Evolutionary conservation across 495 filamentous ascomycete genomes (phyloP), one percentile per base, ranked within the genome.

Genomic region (Acidiella bohemica): DNA sequence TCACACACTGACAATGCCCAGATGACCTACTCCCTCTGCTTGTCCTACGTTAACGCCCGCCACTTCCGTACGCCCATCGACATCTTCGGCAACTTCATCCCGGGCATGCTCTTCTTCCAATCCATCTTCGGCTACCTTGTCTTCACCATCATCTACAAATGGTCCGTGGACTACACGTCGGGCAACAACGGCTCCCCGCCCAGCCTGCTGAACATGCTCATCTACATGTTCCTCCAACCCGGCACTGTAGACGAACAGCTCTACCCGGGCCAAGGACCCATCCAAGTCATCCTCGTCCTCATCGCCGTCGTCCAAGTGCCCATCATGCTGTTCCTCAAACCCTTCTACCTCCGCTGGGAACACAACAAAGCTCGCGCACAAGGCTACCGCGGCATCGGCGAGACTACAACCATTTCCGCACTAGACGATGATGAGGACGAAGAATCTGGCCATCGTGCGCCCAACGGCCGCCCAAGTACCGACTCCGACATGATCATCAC

Each of bases 51-150:
- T 67, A 99, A 99, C 50, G 84, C 84, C 32, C 78, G 81, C 13
- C 81, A 93, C 56, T 99, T 95, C 71, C 87, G 88, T 64, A 80
- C 76, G 18, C 80, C 81, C 37, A 81, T 95, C 50, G 90, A 99
- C 56, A 82, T 96, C 50, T 88, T 81, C 73, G 90, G 86, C 46
- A 94, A 94, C 59, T 96, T 99, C 57, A 62, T 99, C 28, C 90
- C 90, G 7, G 86, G 88, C 33, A 93, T 99, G 86, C 80, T 99
- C 45, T 99, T 99, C 70, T 94, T 96, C 74, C 92, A 99, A 62
- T 76, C 83, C 34, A 96, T 99, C 60, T 99, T 99, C 47, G 90
- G 90, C 34, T 99, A 99, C 51, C 75, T 99, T 12, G 87, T 90
- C 35, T 67, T 94, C 55, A 78, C 79, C 52, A 92, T 99, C 51